Conservation (phyloP, 192 early-diverging fungal genomes). For the Spizellomyces sp. region DNA sequence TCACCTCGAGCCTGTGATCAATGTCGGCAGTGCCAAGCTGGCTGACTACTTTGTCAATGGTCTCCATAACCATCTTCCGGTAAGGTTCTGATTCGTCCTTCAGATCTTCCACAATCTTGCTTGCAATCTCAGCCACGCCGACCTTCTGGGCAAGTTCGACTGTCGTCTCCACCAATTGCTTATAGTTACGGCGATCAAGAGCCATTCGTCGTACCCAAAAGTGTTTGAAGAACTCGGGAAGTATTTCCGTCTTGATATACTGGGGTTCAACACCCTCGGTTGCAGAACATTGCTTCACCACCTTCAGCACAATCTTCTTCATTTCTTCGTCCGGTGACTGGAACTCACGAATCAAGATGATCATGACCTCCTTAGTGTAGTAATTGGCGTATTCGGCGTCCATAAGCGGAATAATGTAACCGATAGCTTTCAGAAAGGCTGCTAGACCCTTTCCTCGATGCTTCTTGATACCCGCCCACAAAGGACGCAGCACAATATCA, state of each 20-base stretch:
- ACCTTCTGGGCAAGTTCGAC: constrained; percentile 93
- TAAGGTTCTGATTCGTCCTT: constrained; percentile 95
- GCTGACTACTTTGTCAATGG: constrained; percentile 77
- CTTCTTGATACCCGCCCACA: constrained; percentile 91
- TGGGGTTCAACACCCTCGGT: constrained; percentile 87
- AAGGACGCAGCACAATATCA: constrained; percentile 83
- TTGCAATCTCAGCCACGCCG: constrained; percentile 88
- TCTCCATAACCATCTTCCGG: constrained; percentile 98
- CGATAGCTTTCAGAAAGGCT: constrained; percentile 98
- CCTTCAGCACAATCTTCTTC: constrained; percentile 98
- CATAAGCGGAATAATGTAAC: constrained; percentile 98
- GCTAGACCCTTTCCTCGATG: constrained; percentile 96
- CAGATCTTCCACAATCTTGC: constrained; percentile 83
- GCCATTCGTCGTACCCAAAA: constrained; percentile 99
- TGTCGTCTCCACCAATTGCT: constrained; percentile 94
- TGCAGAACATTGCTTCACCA: constrained; percentile 93
- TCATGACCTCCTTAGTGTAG: constrained; percentile 94
- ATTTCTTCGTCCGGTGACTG: constrained; percentile 97
- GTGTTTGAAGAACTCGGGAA: constrained; percentile 92
- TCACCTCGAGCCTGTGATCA: constrained; percentile 86
- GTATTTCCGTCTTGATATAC: constrained; percentile 87
- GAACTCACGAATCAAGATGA: constrained; percentile 91
- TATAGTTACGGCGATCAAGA: constrained; percentile 89
- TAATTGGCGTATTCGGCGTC: constrained; percentile 91
- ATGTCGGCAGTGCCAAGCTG: constrained; percentile 88